Evolutionary conservation across 2,329 filamentous ascomycete genomes (phyloP).

Genomic region (Diaporthe vexans): DNA sequence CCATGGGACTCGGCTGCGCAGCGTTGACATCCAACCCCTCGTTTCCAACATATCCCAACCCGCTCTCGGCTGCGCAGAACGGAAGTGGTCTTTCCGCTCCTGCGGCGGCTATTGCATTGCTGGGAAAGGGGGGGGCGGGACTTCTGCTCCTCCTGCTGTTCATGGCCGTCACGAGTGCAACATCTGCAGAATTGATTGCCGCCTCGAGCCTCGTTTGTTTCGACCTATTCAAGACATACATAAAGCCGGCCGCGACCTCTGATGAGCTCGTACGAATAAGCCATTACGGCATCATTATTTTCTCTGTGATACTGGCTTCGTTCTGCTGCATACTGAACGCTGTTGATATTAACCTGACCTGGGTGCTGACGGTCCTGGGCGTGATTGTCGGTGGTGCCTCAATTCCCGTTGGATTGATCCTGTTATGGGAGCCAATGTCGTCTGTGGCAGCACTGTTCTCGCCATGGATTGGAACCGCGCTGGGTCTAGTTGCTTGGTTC

Average conservation of each 20-base stretch:
- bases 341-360: conserved; percentile 54
- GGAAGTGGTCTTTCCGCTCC: conserved; percentile 51
- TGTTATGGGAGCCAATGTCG: conserved; percentile 56
- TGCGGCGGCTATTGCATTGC: conserved; percentile 51
- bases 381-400: conserved; percentile 56
- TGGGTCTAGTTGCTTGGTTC: conserved; percentile 55
- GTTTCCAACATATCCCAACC: conserved; percentile 51
- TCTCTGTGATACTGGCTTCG: conserved; percentile 50
- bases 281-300: conserved; percentile 52
- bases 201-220: conserved; percentile 55
- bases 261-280: conserved; percentile 51
- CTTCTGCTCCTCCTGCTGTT: conserved; percentile 58
- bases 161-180: conserved; percentile 61
- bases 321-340: conserved; percentile 55
- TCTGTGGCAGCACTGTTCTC: conserved; percentile 52
- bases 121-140: conserved; percentile 53
- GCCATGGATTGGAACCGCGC: conserved; percentile 52
- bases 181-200: conserved; percentile 59
- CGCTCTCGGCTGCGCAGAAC: conserved; percentile 49
- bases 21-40: conserved; percentile 47
- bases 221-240: conserved; percentile 56
- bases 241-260: conserved; percentile 51
- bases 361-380: conserved; percentile 56
- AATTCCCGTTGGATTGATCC: conserved; percentile 53
- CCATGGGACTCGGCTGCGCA: conserved; percentile 53